Conservation (phyloP, 495 filamentous ascomycete genomes). For the Hyphodiscus hymeniophilus region DNA sequence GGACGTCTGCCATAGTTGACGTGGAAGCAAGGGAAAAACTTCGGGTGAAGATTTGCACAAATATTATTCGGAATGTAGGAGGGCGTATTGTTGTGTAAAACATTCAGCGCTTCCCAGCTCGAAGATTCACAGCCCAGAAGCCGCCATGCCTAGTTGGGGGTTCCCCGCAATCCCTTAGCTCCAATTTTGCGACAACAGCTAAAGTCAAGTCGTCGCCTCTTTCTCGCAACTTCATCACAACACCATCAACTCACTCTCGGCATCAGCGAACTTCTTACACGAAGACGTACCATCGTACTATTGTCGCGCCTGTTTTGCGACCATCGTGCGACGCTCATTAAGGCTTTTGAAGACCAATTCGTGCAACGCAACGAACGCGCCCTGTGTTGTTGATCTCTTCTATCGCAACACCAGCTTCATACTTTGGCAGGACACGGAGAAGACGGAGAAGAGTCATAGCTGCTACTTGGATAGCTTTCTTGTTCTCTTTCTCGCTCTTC, state of each 20-base stretch:
- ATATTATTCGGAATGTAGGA: too few species aligned
- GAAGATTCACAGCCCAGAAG: too few species aligned
- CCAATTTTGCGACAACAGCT: too few species aligned
- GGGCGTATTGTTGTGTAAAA: too few species aligned
- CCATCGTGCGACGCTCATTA: neutral
- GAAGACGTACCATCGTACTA: neutral
- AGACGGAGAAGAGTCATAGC: neutral
- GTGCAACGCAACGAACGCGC: slow-evolving; percentile 5
- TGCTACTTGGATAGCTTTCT: slow-evolving; percentile 18
- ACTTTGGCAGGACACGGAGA: slow-evolving; percentile 6
- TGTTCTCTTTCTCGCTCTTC: slow-evolving; percentile 10
- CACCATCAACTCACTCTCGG: neutral
- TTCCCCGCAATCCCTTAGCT: neutral
- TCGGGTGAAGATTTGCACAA: too few species aligned
- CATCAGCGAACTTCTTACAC: neutral
- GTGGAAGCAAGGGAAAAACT: too few species aligned
- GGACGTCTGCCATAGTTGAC: slow-evolving; percentile 73
- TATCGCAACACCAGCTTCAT: neutral
- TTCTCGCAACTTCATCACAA: neutral
- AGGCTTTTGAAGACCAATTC: neutral
- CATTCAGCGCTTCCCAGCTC: too few species aligned
- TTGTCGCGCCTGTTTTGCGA: neutral
- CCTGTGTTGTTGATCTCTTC: neutral
- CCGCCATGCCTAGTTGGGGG: too few species aligned
- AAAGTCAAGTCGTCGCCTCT: neutral